Conservation (phyloP, 257 asterid genomes). For the Datura wrightii region DNA sequence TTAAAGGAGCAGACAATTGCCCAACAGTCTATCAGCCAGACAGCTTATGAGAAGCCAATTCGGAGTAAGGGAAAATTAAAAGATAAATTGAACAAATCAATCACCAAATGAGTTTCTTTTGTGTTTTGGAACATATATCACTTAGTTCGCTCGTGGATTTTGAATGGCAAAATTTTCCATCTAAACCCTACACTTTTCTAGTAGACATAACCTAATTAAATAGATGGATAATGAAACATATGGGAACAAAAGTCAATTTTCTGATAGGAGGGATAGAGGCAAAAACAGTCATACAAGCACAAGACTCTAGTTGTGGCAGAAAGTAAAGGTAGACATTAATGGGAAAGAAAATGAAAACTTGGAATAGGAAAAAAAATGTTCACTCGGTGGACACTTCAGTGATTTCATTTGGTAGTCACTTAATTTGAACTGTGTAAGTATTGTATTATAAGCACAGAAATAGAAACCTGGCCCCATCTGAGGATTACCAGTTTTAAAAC, state of each 20-base stretch:
- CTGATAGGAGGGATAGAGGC: background rate
- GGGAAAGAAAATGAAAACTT: background rate
- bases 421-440: background rate
- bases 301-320: constrained; percentile 13
- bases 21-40: constrained; percentile 17
- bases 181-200: constrained; percentile 3
- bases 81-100: background rate
- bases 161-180: background rate
- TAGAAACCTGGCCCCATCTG: constrained; percentile 19
- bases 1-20: background rate
- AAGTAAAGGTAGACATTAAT: background rate
- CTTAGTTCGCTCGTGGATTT: constrained; percentile 12
- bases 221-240: background rate
- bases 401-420: constrained; percentile 9
- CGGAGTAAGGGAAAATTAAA: background rate
- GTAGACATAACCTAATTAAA: constrained; percentile 11
- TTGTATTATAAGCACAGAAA: background rate
- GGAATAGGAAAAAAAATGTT: background rate
- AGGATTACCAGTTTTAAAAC: background rate
- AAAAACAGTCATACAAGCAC: background rate
- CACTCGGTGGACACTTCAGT: background rate
- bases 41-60: constrained; percentile 9
- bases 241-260: background rate
- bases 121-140: background rate
- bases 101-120: constrained; percentile 19